phyloP scores from a whole-genome alignment of 139 green algal species.

The Auxenochlorella protothecoides region DNA sequence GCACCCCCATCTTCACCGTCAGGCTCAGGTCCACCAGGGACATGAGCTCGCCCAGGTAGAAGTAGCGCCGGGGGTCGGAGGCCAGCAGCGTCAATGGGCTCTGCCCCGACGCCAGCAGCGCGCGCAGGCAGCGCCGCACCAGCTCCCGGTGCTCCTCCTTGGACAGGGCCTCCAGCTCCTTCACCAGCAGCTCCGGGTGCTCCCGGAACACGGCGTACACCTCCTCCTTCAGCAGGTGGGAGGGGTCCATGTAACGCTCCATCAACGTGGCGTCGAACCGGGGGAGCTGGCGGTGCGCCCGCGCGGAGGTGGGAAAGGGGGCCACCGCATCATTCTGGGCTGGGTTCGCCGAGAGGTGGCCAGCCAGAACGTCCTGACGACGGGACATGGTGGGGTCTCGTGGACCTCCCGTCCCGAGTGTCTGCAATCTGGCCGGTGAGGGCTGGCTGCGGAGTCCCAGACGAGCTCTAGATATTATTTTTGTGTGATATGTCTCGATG shows the following conservation, averaged over 20 bases:
- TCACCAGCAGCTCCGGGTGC: constrained; percentile 60
- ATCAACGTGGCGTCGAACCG: constrained; percentile 31
- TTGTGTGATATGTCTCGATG: too few species aligned
- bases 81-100: constrained; percentile 47
- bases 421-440: background rate
- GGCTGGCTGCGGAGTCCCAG: background rate
- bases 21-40: constrained; percentile 58
- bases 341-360: background rate
- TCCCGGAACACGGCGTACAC: constrained; percentile 51
- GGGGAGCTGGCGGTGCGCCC: constrained; percentile 12
- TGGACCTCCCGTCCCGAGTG: background rate
- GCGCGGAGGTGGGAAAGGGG: background rate
- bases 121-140: constrained; percentile 45
- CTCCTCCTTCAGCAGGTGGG: constrained; percentile 22
- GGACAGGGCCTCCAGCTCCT: constrained; percentile 47
- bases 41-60: constrained; percentile 56
- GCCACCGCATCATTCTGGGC: too few species aligned
- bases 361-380: background rate
- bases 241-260: constrained; percentile 31
- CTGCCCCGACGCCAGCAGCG: constrained; percentile 50
- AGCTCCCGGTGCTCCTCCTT: constrained; percentile 75
- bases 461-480: background rate
- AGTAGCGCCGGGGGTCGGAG: constrained; percentile 49
- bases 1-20: constrained; percentile 75
- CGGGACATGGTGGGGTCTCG: background rate